Base-by-base conservation (phyloP, 768 basidiomycete genomes). In the Pulveroboletus sp. region DNA sequence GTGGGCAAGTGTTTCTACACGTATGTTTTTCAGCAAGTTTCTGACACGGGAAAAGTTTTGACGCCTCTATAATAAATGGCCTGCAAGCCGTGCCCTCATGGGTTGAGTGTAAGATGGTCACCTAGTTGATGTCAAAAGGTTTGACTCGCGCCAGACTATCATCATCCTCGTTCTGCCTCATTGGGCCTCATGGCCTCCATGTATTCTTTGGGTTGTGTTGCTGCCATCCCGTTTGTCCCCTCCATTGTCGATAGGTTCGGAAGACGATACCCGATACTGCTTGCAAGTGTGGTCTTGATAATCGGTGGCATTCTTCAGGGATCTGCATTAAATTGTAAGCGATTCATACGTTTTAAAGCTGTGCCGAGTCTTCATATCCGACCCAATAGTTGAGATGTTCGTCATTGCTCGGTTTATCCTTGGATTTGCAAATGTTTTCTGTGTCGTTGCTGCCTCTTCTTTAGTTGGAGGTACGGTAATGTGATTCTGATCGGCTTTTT, bases 31-130 rank as follows among this genome's bases (percentile, higher is more conserved):
- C 9, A 1, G 11, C 1, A 15, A 17, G 12, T 11, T 15, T 12
- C 26, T 62, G 40, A 62, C n/a, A 1, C 1, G 2, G 17, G 1
- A 4, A 47, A 12, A 61, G 59, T 0, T 59, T 59, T 15, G 60
- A 62, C 8, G 79, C 81, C 0, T 79, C 80, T 5, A 82, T 83
- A 80, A 70, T 83, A 59, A 82, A 81, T 57, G 81, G 80, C 33
- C 58, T 83, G 37, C 82, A 83, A 62, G 78, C 80, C 0, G 79
- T 83, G 3, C 63, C 73, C 18, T 76, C 79, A 0, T 83, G 80
- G 79, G 71, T 77, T 54, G 66, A 65, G 5, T 82, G 82, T 82
- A 40, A 54, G 74, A 43, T 7, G 1, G n/a, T 40, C 26, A 17
- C 5, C 27, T 37, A 28, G 15, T 35, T n/a, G 8, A 6, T 14